These are phyloP conservation scores for Nitzschia putrida DNA, from an alignment of 108 stramenopile genomes.

Conservation along the genomic window DNA sequence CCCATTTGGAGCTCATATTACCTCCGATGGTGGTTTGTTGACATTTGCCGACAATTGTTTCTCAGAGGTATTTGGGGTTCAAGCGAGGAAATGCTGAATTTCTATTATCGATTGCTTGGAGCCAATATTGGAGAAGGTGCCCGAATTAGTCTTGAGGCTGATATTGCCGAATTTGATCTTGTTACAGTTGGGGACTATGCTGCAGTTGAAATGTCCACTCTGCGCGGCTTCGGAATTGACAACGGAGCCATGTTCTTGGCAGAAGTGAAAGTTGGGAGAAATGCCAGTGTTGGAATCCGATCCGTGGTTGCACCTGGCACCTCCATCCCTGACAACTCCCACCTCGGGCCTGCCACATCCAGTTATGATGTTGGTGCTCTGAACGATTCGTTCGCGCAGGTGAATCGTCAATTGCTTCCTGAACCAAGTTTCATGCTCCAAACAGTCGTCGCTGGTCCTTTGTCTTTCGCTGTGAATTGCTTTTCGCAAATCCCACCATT, in stretches of 20 bases:
- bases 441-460: constrained; percentile 22
- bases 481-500: constrained; percentile 39
- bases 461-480: constrained; percentile 27
- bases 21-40: constrained; percentile 64
- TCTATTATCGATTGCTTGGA: constrained; percentile 51
- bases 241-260: constrained; percentile 53
- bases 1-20: constrained; percentile 48
- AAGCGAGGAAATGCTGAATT: constrained; percentile 17
- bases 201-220: constrained; percentile 42
- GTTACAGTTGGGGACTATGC: constrained; percentile 45
- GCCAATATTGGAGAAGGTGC: constrained; percentile 51
- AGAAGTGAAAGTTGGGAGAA: constrained; percentile 40
- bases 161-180: constrained; percentile 60
- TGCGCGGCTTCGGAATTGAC: constrained; percentile 54
- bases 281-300: constrained; percentile 46
- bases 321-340: constrained; percentile 22
- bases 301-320: constrained; percentile 58
- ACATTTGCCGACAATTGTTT: constrained; percentile 40
- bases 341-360: constrained; percentile 44
- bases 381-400: background rate
- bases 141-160: constrained; percentile 34
- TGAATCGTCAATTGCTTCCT: constrained; percentile 39
- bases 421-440: constrained; percentile 26
- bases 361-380: constrained; percentile 30
- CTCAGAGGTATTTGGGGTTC: constrained; percentile 43